A percentile compares a stretch with the other conserved stretches of the same genome.
These are phyloP conservation scores for Candida boidinii DNA, from an alignment of 805 yeast genomes.

Conservation along the genomic window DNA sequence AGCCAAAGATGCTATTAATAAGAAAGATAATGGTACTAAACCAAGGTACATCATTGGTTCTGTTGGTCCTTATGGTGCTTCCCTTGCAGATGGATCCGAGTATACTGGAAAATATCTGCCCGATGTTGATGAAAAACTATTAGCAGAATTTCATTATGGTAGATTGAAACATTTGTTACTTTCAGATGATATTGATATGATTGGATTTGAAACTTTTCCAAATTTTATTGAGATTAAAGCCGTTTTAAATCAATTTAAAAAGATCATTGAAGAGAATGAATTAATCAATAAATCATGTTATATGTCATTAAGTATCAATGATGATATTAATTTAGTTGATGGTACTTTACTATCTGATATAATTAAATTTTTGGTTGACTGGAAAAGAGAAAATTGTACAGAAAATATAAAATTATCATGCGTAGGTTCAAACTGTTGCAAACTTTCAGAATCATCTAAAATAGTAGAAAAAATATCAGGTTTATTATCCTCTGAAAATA, in stretches of 20 bases:
- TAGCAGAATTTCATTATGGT: conserved; percentile 43
- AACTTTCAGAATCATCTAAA: conserved; percentile 29
- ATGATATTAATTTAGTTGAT: conserved; percentile 34
- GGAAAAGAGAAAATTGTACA: too few relatives aligned
- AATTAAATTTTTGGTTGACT: conserved; percentile 14
- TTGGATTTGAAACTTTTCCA: conserved; percentile 72
- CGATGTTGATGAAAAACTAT: conserved; percentile 24
- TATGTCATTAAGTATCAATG: conserved; percentile 32
- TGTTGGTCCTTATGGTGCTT: conserved; percentile 75
- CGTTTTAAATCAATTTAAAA: conserved; percentile 32
- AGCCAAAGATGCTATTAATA: conserved; percentile 15
- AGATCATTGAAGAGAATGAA: conserved; percentile 8
- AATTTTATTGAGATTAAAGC: conserved; percentile 46
- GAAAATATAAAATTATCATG: conserved; percentile 24
- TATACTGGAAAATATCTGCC: conserved; percentile 66
- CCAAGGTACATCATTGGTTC: conserved; percentile 43
- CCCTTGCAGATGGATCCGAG: conserved; percentile 58
- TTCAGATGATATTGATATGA: conserved; percentile 38
- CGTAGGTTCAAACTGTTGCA: conserved; percentile 66
- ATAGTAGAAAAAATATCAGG: conserved; percentile 31
- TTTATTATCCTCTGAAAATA: too few relatives aligned
- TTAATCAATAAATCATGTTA: conserved; percentile 10
- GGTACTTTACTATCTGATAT: conserved; percentile 34
- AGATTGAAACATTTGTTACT: conserved; percentile 31
- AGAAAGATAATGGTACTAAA: not conserved